Evolutionary conservation across 2,329 filamentous ascomycete species (phyloP).

Genomic region (Grosmannia penicillata): DNA sequence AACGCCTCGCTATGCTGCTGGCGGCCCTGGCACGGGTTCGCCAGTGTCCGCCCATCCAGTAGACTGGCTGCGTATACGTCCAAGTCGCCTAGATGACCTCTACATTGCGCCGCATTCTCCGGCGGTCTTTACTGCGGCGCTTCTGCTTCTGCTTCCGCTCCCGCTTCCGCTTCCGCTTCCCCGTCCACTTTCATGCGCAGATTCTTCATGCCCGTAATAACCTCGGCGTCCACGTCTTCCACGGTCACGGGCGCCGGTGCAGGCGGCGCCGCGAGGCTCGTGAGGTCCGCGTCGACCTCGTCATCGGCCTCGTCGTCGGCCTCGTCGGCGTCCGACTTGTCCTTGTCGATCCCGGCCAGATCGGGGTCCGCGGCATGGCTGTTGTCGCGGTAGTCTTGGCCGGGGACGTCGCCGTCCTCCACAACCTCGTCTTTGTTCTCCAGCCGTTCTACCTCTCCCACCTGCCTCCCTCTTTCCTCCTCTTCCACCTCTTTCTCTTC

Average conservation of each 20-base stretch:
- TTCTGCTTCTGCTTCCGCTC: not conserved
- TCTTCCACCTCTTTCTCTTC: constrained; percentile 18
- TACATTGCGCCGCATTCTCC: too few relatives aligned
- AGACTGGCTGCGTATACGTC: too few relatives aligned
- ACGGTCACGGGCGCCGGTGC: too few relatives aligned
- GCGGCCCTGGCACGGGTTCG: too few relatives aligned
- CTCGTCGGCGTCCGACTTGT: not conserved
- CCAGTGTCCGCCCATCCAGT: too few relatives aligned
- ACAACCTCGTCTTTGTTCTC: not conserved
- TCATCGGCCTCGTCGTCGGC: not conserved
- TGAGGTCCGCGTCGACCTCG: constrained; percentile 9
- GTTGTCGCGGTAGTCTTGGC: too few relatives aligned
- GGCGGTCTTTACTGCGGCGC: too few relatives aligned
- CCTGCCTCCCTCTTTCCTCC: constrained; percentile 19
- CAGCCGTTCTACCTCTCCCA: constrained; percentile 20
- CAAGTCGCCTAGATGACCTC: too few relatives aligned
- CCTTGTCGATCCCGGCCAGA: not conserved
- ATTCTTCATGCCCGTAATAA: constrained; percentile 44
- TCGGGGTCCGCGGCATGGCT: too few relatives aligned
- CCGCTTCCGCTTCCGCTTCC: constrained; percentile 5
- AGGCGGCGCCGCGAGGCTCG: too few relatives aligned
- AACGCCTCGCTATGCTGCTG: constrained; percentile 11
- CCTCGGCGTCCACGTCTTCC: constrained; percentile 36
- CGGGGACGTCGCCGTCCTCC: constrained; percentile 7
- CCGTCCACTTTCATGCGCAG: constrained; percentile 30